Base-by-base conservation (phyloP, 129 eudicot genomes). In the Calendula officinalis region DNA sequence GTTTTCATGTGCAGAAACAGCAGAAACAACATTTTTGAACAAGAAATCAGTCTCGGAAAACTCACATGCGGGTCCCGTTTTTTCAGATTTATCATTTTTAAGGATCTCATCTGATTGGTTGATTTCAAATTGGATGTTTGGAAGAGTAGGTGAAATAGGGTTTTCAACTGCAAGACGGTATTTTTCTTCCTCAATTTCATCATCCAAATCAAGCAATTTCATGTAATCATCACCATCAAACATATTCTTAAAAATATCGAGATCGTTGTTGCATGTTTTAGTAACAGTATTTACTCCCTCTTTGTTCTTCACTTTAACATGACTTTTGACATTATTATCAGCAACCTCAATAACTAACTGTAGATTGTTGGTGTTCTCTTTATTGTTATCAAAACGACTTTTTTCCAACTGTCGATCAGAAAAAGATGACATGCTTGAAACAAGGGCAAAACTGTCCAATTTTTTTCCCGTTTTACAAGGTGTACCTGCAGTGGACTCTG, bases 401-500 rank as follows among this genome's bases (percentile, higher is more conserved):
- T 74, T 77, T 65, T 71, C 95, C 83, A 91, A 84, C 62, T 75
- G 82, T 70, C 80, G 80, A 83, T 88, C 96, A 85, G 95, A 81
- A 88, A 92, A 88, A 76, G 98, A 92, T 77, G 95, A 81, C 79
- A 87, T 72, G 78, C 81, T 83, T 69, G 87, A 85, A 89, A 85
- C 76, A 66, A 79, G 66, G 56, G 84, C 91, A 83, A 72, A 81
- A 87, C 74, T 77, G 82, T 80, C 68, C 77, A 88, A 75, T 50
- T 78, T 60, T 64, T 88, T 80, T 79, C 72, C 87, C 82, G 78
- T 66, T 73, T 79, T 74, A 79, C 85, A 81, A 62, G 77, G 78
- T 79, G 77, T 88, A 92, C 99, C 99, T 88, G 99, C 79, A 64
- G 76, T 77, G 47, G 80, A 71, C 67, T 72, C 80, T 9, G 75